These are phyloP conservation scores for Botrytis cinerea DNA, from an alignment of 2,329 filamentous ascomycete species.

Conservation along the genomic window DNA sequence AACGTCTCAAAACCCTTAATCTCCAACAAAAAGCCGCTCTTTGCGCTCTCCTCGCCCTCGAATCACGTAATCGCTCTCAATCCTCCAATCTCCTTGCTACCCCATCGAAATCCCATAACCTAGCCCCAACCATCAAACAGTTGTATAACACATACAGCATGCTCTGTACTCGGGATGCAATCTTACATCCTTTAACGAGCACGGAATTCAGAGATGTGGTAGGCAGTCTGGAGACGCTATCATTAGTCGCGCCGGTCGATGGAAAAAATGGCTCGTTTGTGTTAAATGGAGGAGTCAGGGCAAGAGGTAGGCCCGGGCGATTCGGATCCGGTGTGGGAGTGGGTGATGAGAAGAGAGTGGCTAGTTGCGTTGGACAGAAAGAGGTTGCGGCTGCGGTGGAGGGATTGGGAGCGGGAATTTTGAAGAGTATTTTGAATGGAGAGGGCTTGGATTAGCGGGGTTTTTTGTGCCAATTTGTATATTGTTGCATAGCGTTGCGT, in stretches of 20 bases:
- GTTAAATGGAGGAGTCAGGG: constrained; percentile 53
- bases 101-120: constrained; percentile 60
- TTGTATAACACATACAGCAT: constrained; percentile 82
- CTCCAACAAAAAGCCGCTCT: constrained; percentile 95
- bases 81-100: constrained; percentile 51
- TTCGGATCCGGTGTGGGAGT: constrained; percentile 49
- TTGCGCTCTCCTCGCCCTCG: constrained; percentile 84
- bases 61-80: constrained; percentile 66
- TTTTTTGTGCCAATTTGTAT: background rate
- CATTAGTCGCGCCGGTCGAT: constrained; percentile 71
- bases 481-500: constrained; percentile 6
- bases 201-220: constrained; percentile 95
- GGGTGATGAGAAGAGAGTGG: constrained; percentile 74
- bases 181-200: constrained; percentile 83
- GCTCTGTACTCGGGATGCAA: constrained; percentile 83
- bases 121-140: constrained; percentile 79
- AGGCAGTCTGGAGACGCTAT: constrained; percentile 83
- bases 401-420: constrained; percentile 60
- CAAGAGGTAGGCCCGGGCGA: constrained; percentile 69
- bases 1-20: constrained; percentile 84
- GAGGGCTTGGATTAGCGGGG: constrained; percentile 39
- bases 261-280: constrained; percentile 69
- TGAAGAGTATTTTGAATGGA: constrained; percentile 61
- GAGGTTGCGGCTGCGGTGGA: constrained; percentile 74
- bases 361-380: constrained; percentile 76